A percentile compares a stretch with the other conserved stretches of the same genome.
phyloP scores from a whole-genome alignment of 2,329 filamentous ascomycete species.

The Aspergillus viridinutans region DNA sequence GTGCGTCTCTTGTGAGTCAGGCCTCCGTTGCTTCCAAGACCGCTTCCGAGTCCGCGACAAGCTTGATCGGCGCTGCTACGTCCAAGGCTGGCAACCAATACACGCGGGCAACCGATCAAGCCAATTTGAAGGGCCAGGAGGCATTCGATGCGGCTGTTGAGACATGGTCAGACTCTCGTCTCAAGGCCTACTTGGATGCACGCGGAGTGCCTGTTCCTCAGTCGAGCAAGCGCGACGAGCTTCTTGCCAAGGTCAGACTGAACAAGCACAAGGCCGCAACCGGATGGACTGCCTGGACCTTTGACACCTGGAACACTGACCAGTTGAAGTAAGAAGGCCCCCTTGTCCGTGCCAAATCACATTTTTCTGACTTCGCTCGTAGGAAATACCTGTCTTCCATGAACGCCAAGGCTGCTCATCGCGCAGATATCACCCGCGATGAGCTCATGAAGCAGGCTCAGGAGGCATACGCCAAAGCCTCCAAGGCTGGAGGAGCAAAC shows the following conservation, averaged over 20 bases:
- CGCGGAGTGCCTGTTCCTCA: constrained; percentile 74
- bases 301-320: constrained; percentile 70
- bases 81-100: constrained; percentile 72
- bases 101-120: constrained; percentile 69
- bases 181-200: constrained; percentile 74
- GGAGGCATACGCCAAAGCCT: constrained; percentile 44
- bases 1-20: constrained; percentile 54
- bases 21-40: constrained; percentile 51
- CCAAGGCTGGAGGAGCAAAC: constrained; percentile 42
- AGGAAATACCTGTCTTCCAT: constrained; percentile 48
- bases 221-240: constrained; percentile 64
- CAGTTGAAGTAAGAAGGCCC: constrained; percentile 55
- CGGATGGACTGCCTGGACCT: constrained; percentile 70
- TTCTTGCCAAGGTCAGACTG: constrained; percentile 69
- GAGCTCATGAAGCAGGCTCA: constrained; percentile 61
- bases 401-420: constrained; percentile 54
- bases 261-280: constrained; percentile 65
- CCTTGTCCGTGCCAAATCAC: neutral
- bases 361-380: constrained; percentile 3
- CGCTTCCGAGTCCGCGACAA: constrained; percentile 45
- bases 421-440: constrained; percentile 64
- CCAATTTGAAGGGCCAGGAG: constrained; percentile 58
- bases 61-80: constrained; percentile 64
- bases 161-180: constrained; percentile 69
- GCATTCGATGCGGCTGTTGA: constrained; percentile 61